Conservation (phyloP, 345 rosid species). For the Nephelium lappaceum region DNA sequence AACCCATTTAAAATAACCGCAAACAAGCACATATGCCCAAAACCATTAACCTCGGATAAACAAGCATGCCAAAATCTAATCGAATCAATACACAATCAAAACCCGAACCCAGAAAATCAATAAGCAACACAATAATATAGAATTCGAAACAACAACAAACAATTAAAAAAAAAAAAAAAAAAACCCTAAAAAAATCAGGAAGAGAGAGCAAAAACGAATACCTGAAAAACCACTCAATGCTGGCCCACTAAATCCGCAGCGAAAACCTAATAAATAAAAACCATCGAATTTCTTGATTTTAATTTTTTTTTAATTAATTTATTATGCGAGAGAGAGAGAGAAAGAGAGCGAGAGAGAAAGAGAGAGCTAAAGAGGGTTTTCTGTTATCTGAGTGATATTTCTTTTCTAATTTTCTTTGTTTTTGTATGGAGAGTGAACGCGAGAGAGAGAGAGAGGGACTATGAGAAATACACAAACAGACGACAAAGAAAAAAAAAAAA, state of each 20-base stretch:
- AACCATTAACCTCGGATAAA: conserved; percentile 1
- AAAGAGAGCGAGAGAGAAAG: neutral
- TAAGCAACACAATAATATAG: neutral
- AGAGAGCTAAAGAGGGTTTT: neutral
- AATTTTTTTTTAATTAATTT: neutral
- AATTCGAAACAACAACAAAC: neutral
- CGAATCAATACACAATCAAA: neutral
- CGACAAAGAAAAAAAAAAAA: neutral
- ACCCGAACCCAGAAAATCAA: neutral
- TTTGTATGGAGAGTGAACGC: neutral
- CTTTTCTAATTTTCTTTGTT: neutral
- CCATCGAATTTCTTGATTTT: neutral
- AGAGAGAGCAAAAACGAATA: neutral
- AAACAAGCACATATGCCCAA: neutral
- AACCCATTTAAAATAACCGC: neutral
- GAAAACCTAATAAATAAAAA: conserved; percentile 6
- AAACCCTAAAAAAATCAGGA: conserved; percentile 8
- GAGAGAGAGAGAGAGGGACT: neutral
- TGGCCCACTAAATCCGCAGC: conserved; percentile 17
- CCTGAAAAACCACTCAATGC: conserved; percentile 20
- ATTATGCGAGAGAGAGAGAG: neutral
- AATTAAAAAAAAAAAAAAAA: neutral
- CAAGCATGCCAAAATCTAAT: neutral
- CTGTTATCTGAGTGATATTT: conserved; percentile 11
- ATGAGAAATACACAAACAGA: neutral